Evolutionary conservation across 2,329 filamentous ascomycete species (phyloP).

Genomic region (Aspergillus hiratsukae): DNA sequence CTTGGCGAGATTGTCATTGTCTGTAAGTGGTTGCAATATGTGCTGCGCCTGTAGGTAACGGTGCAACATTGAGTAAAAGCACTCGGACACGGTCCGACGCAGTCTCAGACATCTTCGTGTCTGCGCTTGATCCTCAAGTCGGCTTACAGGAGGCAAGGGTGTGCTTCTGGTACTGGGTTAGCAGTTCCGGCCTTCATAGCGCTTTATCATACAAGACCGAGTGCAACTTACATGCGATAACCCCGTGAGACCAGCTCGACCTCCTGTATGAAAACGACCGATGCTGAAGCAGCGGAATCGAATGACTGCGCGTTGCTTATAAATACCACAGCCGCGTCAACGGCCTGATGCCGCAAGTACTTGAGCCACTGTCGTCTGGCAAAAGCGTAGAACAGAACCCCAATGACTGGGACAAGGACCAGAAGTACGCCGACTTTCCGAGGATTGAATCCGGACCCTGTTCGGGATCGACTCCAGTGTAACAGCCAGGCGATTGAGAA

Average conservation of each 20-base stretch:
- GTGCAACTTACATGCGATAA: conserved; percentile 66
- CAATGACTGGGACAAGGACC: conserved; percentile 48
- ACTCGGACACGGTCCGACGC: conserved; percentile 67
- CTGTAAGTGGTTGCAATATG: conserved; percentile 66
- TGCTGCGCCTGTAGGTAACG: conserved; percentile 67
- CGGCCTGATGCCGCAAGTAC: conserved; percentile 68
- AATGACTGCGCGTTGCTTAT: conserved; percentile 74
- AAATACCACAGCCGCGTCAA: conserved; percentile 64
- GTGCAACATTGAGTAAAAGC: conserved; percentile 65
- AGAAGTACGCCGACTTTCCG: conserved; percentile 37
- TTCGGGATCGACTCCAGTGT: conserved; percentile 63
- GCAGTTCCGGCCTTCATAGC: conserved; percentile 6
- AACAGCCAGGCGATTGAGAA: conserved; percentile 63
- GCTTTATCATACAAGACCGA: conserved; percentile 9
- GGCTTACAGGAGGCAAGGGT: conserved; percentile 85
- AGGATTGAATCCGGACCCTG: conserved; percentile 40
- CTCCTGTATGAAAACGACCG: conserved; percentile 80
- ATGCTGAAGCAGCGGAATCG: conserved; percentile 70
- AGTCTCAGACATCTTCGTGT: conserved; percentile 74
- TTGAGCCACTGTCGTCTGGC: conserved; percentile 76
- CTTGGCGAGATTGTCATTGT: conserved; percentile 79
- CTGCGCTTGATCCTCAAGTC: conserved; percentile 79
- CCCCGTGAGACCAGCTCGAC: conserved; percentile 92
- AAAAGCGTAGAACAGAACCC: conserved; percentile 63
- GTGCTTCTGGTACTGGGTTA: conserved; percentile 60